phyloP scores from a whole-genome alignment of 768 basidiomycete genomes.

The Panaeolus papilionaceus region DNA sequence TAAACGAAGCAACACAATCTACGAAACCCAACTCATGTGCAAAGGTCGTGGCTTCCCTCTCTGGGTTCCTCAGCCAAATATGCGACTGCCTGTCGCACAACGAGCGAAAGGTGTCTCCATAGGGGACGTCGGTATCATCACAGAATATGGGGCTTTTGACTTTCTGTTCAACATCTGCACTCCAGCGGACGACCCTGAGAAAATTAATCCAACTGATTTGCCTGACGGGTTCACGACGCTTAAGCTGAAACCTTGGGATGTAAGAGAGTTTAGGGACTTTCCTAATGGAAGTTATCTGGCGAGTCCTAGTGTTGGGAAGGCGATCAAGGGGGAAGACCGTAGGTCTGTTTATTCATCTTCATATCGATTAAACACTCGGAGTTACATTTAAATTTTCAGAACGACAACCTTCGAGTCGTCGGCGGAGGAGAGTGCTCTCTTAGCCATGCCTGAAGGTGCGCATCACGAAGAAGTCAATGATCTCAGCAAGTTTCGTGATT shows the following conservation, averaged over 20 bases:
- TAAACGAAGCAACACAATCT: slow-evolving; percentile 1
- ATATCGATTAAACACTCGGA: too few relatives aligned
- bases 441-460: slow-evolving; percentile 41
- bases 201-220: slow-evolving; percentile 34
- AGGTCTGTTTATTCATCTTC: background rate
- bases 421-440: slow-evolving; percentile 35
- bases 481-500: slow-evolving; percentile 20
- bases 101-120: slow-evolving; percentile 37
- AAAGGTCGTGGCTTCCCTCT: slow-evolving; percentile 41
- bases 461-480: slow-evolving; percentile 33
- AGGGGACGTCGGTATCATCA: slow-evolving; percentile 47
- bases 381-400: background rate
- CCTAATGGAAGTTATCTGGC: slow-evolving; percentile 23
- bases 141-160: slow-evolving; percentile 40
- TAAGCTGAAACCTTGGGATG: slow-evolving; percentile 20
- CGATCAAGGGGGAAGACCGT: slow-evolving; percentile 10
- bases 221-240: slow-evolving; percentile 37
- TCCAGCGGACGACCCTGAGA: slow-evolving; percentile 31
- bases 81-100: slow-evolving; percentile 29
- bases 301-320: slow-evolving; percentile 18
- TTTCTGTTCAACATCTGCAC: slow-evolving; percentile 45
- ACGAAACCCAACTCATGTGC: slow-evolving; percentile 22
- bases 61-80: slow-evolving; percentile 40
- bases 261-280: slow-evolving; percentile 20
- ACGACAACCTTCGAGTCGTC: slow-evolving; percentile 25